Evolutionary conservation across 164 flowering plant genomes (phyloP).

Genomic region (Kalanchoe fedtschenkoi): DNA sequence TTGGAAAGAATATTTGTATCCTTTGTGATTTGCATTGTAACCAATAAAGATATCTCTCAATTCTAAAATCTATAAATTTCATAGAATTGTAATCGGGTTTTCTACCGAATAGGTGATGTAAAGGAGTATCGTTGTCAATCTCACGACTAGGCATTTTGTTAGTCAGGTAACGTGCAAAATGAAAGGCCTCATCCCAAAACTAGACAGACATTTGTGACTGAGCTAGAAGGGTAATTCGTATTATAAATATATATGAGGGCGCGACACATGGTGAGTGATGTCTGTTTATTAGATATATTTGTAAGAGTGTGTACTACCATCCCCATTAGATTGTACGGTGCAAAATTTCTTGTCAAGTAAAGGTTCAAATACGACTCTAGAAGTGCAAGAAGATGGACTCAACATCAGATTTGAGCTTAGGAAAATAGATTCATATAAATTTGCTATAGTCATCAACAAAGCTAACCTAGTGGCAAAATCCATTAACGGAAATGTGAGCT

Average conservation of each 20-base stretch:
- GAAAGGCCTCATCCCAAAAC: not conserved
- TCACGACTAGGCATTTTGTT: not conserved
- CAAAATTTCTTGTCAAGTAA: not conserved
- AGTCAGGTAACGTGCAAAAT: not conserved
- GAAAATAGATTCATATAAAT: not conserved
- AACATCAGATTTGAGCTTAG: not conserved
- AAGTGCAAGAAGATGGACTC: not conserved
- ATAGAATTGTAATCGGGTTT: not conserved
- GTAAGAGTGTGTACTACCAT: too few species aligned
- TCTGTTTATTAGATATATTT: not conserved
- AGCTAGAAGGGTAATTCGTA: not conserved
- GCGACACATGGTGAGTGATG: not conserved
- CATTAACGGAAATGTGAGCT: not conserved
- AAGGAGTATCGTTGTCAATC: not conserved
- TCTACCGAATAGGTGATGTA: not conserved
- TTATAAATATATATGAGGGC: too few species aligned
- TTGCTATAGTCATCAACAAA: conserved; percentile 1
- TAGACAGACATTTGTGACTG: not conserved
- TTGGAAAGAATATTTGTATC: too few species aligned
- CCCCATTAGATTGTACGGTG: not conserved
- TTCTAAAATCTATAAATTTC: not conserved
- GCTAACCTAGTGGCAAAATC: not conserved
- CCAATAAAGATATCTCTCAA: not conserved
- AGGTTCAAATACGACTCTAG: conserved; percentile 1
- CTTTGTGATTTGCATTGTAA: not conserved